phyloP scores from a whole-genome alignment of 2,329 filamentous ascomycete species.

The Scytalidium sp. region DNA sequence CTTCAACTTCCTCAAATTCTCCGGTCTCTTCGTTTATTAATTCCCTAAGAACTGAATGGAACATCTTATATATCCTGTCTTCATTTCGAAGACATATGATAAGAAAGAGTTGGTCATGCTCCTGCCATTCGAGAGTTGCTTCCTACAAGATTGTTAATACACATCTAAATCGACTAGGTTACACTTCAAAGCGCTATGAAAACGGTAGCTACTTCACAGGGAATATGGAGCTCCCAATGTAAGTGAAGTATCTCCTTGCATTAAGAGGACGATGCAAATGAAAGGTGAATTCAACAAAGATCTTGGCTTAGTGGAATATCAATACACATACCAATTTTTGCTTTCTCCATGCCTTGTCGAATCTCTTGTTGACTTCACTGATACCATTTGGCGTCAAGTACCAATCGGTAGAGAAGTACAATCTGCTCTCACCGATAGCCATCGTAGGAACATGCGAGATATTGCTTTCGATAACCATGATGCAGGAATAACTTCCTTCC shows the following conservation, averaged over 20 bases:
- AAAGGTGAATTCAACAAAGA: neutral
- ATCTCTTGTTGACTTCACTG: slow-evolving; percentile 13
- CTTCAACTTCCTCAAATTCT: slow-evolving; percentile 2
- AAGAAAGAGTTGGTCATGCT: slow-evolving; percentile 2
- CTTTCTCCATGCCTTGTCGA: slow-evolving; percentile 8
- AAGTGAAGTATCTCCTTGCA: neutral
- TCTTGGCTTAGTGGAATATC: neutral
- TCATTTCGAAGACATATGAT: slow-evolving; percentile 2
- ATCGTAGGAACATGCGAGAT: neutral
- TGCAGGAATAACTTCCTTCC: neutral
- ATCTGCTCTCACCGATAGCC: neutral
- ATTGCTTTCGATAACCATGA: neutral
- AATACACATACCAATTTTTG: slow-evolving; percentile 9
- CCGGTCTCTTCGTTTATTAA: slow-evolving; percentile 1
- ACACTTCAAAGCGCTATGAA: neutral
- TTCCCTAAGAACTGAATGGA: neutral
- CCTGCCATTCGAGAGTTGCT: slow-evolving; percentile 2
- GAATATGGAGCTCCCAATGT: no score
- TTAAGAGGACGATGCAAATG: neutral
- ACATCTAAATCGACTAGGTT: no score
- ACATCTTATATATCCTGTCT: neutral
- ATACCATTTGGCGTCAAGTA: slow-evolving; percentile 19
- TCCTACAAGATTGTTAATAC: neutral
- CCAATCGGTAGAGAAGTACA: neutral
- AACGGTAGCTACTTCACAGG: no score